These are phyloP conservation scores for Sarcodon sp. DNA, from an alignment of 768 basidiomycete genomes.

Conservation along the genomic window DNA sequence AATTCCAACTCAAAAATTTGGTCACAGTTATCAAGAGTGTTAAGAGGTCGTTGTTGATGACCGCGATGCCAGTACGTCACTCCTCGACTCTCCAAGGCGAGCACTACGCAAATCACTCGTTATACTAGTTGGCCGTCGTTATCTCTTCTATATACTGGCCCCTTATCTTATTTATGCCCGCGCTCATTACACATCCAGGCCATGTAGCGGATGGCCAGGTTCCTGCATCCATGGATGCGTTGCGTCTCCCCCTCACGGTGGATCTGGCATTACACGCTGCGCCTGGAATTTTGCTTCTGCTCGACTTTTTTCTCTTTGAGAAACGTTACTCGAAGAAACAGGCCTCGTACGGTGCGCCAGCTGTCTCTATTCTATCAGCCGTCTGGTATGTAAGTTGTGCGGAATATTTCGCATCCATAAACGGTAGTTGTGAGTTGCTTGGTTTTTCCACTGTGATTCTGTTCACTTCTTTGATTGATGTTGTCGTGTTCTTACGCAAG, in stretches of 20 bases:
- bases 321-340: slow-evolving; percentile 29
- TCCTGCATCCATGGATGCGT: slow-evolving; percentile 13
- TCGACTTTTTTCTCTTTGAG: slow-evolving; percentile 63
- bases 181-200: slow-evolving; percentile 34
- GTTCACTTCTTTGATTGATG: background rate
- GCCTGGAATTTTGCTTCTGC: slow-evolving; percentile 42
- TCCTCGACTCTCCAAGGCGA: background rate
- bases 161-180: slow-evolving; percentile 39
- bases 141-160: slow-evolving; percentile 59
- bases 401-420: slow-evolving; percentile 52
- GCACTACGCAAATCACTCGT: background rate
- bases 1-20: background rate
- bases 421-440: slow-evolving; percentile 43
- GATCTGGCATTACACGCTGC: slow-evolving; percentile 47
- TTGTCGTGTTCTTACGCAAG: slow-evolving; percentile 21
- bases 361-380: slow-evolving; percentile 18
- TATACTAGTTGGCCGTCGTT: slow-evolving; percentile 26
- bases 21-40: slow-evolving; percentile 23
- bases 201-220: slow-evolving; percentile 10
- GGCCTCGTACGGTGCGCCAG: slow-evolving; percentile 19
- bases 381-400: slow-evolving; percentile 50
- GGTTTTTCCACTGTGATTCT: background rate
- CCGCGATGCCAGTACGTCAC: slow-evolving; percentile 49
- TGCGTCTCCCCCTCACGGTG: slow-evolving; percentile 29
- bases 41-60: slow-evolving; percentile 48